Base-by-base conservation (phyloP, 2,329 filamentous ascomycete genomes). In the Cladosporium sp. region DNA sequence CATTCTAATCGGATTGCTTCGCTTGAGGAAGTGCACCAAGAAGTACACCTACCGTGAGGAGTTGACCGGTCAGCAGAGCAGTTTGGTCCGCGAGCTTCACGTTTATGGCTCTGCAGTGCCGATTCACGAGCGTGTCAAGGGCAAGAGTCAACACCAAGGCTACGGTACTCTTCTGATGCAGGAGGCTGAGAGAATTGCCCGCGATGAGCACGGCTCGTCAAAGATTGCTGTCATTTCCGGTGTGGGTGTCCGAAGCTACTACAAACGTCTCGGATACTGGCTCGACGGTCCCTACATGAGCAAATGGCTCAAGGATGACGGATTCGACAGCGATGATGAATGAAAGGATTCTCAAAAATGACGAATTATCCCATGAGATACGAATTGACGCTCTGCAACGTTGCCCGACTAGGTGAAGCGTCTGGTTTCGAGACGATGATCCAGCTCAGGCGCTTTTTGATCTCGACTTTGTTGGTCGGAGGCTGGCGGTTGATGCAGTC, bases 161-260 rank as follows among this genome's bases (percentile, higher is more conserved):
- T 99, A 95, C 59, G 93, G 93, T 42, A 99, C 93, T 1, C 70
- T 99, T 54, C 67, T 99, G 58, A 99, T 99, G 95, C 92, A 97
- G 65, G 92, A 97, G 72, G 95, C 93, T 0, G 93, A 97, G 73
- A 80, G 91, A 45, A 99, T 99, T 57, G 92, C 95, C 0, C 80
- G 89, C 50, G 87, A 96, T 57, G 93, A 99, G 72, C 93, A 99
- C 65, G 88, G 90, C 5, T 96, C 91, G 61, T 79, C 80, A 54
- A 99, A 99, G 78, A 89, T 99, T 50, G 93, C 89, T 64, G 90
- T 99, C 58, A 99, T 99, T 54, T 96, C 90, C n/a, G 93, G 93
- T 24, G 91, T 99, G 7, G 93, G 93, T 11, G 95, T 97, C 15
- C 79, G 93, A 64, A 95, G 89, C 64, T 99, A 99, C 68, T 99